These are phyloP conservation scores for Luvunga scandens DNA, from an alignment of 345 rosid genomes.

Conservation along the genomic window DNA sequence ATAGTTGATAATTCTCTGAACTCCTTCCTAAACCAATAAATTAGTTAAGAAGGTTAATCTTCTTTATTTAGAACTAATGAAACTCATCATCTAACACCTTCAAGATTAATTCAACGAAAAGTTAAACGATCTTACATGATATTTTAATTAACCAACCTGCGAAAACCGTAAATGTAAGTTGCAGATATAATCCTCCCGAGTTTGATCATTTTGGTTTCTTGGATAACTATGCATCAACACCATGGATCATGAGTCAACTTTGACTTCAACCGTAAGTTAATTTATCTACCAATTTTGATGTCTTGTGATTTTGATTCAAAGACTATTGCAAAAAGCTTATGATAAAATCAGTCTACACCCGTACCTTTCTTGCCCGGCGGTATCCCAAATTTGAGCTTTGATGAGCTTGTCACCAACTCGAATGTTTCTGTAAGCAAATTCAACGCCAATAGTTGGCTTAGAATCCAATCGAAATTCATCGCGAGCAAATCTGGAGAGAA, in stretches of 20 bases:
- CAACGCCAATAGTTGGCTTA: slow-evolving; percentile 89
- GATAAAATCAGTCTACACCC: background rate
- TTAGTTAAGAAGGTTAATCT: too few species aligned
- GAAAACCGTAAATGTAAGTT: too few species aligned
- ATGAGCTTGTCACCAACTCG: slow-evolving; percentile 63
- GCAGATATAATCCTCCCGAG: too few species aligned
- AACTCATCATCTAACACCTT: background rate
- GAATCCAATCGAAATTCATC: slow-evolving; percentile 83
- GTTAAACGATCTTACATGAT: background rate
- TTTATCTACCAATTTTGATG: background rate
- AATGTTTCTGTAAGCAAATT: slow-evolving; percentile 75
- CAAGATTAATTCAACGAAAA: background rate
- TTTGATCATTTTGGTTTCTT: background rate
- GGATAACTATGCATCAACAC: background rate
- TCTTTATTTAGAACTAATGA: too few species aligned
- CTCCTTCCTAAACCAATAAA: background rate
- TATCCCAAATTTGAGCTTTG: slow-evolving; percentile 92
- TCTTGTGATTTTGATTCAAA: background rate
- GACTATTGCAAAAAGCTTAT: background rate
- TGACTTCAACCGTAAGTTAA: background rate
- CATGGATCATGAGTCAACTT: background rate
- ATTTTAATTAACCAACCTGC: too few species aligned
- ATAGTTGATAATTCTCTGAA: too few species aligned
- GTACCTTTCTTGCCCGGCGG: slow-evolving; percentile 94
- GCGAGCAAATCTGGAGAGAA: slow-evolving; percentile 66